Evolutionary conservation across 1,284 basidiomycete genomes (phyloP).

Genomic region (Cryptococcus sp.): DNA sequence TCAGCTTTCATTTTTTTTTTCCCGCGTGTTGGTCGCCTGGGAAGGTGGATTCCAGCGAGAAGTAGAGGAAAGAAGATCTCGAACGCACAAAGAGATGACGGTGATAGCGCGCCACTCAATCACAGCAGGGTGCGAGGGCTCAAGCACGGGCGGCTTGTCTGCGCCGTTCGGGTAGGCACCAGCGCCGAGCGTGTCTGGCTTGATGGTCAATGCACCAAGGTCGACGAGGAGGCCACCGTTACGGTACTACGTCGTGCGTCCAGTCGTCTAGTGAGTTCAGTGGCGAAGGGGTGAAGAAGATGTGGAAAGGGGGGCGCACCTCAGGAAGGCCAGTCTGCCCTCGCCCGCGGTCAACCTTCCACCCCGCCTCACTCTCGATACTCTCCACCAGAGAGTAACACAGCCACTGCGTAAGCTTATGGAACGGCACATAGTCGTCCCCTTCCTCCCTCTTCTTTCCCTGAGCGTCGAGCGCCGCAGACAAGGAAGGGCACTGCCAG

Average conservation of each 20-base stretch:
- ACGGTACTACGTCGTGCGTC: slow-evolving; percentile 70
- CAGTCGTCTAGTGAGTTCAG: slow-evolving; percentile 10
- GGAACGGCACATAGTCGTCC: slow-evolving; percentile 81
- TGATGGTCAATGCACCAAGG: slow-evolving; percentile 64
- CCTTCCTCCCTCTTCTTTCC: slow-evolving; percentile 51
- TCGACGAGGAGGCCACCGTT: slow-evolving; percentile 89
- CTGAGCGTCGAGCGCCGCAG: slow-evolving; percentile 22
- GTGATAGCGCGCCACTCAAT: slow-evolving; percentile 96
- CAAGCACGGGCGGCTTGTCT: slow-evolving; percentile 57
- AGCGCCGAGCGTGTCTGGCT: slow-evolving; percentile 51
- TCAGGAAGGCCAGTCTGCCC: slow-evolving; percentile 51
- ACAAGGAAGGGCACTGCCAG: slow-evolving; percentile 72
- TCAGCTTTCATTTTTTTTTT: too few species aligned
- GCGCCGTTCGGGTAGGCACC: slow-evolving; percentile 35
- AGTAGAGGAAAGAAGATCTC: background rate
- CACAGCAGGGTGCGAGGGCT: slow-evolving; percentile 74
- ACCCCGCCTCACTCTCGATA: slow-evolving; percentile 69
- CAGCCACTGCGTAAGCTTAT: slow-evolving; percentile 92
- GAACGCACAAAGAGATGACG: slow-evolving; percentile 76
- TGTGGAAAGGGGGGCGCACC: slow-evolving; percentile 21
- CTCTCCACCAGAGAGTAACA: slow-evolving; percentile 83
- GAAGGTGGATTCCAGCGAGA: background rate
- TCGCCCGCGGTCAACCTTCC: slow-evolving; percentile 64
- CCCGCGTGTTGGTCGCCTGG: too few species aligned
- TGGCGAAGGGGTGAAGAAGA: background rate